Evolutionary conservation across 306 rosid genomes (phyloP).

Genomic region (Vicia faba): DNA sequence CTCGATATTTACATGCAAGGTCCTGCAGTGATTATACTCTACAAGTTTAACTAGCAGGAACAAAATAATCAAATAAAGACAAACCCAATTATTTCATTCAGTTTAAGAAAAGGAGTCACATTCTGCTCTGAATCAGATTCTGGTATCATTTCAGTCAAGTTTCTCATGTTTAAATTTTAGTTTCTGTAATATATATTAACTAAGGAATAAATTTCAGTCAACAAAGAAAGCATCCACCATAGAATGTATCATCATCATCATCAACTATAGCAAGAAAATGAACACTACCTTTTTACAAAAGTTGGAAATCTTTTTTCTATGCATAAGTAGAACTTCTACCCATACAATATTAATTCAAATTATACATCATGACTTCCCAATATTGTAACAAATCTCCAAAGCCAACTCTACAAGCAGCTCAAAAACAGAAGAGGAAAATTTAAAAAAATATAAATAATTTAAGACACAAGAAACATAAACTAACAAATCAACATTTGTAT

Average conservation of each 20-base stretch:
- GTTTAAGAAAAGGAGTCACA: not conserved
- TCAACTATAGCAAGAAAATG: conserved; percentile 25
- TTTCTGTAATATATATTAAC: not conserved
- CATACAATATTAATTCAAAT: conserved; percentile 37
- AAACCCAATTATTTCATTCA: not conserved
- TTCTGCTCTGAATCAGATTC: not conserved
- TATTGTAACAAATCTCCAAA: conserved; percentile 60
- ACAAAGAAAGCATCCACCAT: conserved; percentile 22
- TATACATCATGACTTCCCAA: conserved; percentile 46
- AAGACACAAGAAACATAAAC: conserved; percentile 63
- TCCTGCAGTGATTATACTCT: not conserved
- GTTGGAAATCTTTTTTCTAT: conserved; percentile 41
- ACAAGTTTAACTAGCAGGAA: not conserved
- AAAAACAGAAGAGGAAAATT: conserved; percentile 35
- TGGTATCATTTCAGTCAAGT: not conserved
- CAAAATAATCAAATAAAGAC: no score
- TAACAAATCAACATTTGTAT: conserved; percentile 58
- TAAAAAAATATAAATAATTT: conserved; percentile 34
- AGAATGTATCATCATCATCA: not conserved
- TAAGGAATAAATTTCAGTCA: not conserved
- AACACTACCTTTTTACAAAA: conserved; percentile 40
- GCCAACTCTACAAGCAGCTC: conserved; percentile 66
- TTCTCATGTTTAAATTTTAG: not conserved
- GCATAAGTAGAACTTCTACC: conserved; percentile 1
- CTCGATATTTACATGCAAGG: not conserved